Conservation (phyloP, 2,329 filamentous ascomycete species). For the Penicillium sp. region DNA sequence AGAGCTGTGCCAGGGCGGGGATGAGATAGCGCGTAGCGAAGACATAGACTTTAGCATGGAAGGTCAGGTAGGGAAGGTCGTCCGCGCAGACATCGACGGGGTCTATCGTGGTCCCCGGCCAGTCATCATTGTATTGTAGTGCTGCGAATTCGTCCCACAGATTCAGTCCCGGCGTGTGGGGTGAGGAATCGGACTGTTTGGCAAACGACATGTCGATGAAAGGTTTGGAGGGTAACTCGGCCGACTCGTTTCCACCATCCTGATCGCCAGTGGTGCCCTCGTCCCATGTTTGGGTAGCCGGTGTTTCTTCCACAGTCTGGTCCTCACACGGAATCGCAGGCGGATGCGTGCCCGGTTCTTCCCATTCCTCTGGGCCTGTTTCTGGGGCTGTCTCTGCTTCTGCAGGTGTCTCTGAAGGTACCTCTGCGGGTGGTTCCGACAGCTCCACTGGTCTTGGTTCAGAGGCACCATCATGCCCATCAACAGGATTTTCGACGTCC, state of each 20-base stretch:
- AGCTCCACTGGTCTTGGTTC: constrained; percentile 1
- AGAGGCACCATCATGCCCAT: too few species aligned
- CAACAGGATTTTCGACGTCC: not conserved
- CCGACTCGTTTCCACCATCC: not conserved
- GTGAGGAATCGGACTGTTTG: constrained; percentile 28
- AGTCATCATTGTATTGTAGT: constrained; percentile 32
- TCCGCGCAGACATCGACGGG: constrained; percentile 9
- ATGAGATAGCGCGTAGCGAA: constrained; percentile 41
- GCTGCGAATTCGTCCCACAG: constrained; percentile 38
- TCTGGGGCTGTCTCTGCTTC: constrained; percentile 3
- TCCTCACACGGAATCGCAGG: not conserved
- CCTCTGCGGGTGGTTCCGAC: constrained; percentile 1
- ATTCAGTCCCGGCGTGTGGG: constrained; percentile 28
- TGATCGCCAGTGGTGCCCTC: constrained; percentile 3
- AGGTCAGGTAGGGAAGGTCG: constrained; percentile 37
- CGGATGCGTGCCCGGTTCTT: not conserved
- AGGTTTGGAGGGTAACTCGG: constrained; percentile 10
- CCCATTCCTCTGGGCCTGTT: constrained; percentile 2
- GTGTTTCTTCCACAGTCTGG: not conserved
- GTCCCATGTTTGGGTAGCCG: constrained; percentile 5
- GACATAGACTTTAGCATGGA: constrained; percentile 42
- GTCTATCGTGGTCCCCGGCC: constrained; percentile 4
- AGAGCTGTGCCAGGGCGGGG: constrained; percentile 37
- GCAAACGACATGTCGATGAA: constrained; percentile 37
- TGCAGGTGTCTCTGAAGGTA: not conserved